These are phyloP conservation scores for Nevesoporus exiguus DNA, from an alignment of 768 basidiomycete genomes.

Conservation along the genomic window DNA sequence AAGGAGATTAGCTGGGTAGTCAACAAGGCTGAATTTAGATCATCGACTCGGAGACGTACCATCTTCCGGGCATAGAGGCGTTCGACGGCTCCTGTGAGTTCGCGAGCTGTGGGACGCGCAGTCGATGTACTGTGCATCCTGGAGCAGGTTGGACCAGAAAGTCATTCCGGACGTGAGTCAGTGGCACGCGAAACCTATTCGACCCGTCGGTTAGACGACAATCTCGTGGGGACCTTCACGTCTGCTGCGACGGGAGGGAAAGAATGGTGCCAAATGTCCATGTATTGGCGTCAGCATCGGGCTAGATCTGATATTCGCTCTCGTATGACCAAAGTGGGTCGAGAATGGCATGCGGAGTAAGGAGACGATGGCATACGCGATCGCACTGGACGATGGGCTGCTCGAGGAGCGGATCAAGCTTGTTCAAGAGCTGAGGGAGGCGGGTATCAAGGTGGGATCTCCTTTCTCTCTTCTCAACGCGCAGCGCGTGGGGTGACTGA, in stretches of 20 bases:
- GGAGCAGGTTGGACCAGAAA: too few relatives aligned
- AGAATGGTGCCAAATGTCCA: constrained; percentile 65
- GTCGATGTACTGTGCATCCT: too few relatives aligned
- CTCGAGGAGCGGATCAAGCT: constrained; percentile 81
- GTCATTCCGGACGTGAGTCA: too few relatives aligned
- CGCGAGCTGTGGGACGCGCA: too few relatives aligned
- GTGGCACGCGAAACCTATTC: too few relatives aligned
- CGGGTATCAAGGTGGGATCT: constrained; percentile 75
- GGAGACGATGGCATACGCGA: constrained; percentile 91
- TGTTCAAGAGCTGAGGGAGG: constrained; percentile 77
- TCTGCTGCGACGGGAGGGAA: constrained; percentile 74
- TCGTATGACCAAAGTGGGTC: constrained; percentile 85
- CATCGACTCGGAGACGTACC: too few relatives aligned
- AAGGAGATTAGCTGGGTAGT: too few relatives aligned
- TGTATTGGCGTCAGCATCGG: constrained; percentile 94
- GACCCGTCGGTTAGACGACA: too few relatives aligned
- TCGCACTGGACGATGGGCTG: constrained; percentile 87
- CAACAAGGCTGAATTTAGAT: too few relatives aligned
- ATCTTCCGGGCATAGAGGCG: too few relatives aligned
- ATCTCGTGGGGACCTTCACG: constrained; percentile 90
- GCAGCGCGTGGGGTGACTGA: neutral
- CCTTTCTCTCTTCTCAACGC: neutral
- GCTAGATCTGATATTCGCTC: constrained; percentile 90
- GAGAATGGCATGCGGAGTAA: constrained; percentile 80
- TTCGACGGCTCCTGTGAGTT: too few relatives aligned